Conservation (phyloP, 495 filamentous ascomycete species). For the Chaetomidium leptoderma region DNA sequence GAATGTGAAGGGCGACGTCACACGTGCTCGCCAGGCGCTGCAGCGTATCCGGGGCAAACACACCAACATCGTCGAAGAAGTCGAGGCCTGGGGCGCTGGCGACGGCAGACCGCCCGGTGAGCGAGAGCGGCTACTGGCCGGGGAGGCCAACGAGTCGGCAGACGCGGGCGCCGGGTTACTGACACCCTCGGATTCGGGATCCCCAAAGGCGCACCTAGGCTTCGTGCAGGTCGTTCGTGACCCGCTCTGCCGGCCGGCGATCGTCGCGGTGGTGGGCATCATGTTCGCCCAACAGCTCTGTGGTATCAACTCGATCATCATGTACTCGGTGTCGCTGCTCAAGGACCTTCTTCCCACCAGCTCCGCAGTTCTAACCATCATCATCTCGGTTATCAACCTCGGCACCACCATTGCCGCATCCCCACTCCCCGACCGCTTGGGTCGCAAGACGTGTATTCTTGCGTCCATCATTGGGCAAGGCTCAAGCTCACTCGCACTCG, state of each 20-base stretch:
- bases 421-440: slow-evolving; percentile 77
- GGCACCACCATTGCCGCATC: slow-evolving; percentile 74
- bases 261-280: slow-evolving; percentile 79
- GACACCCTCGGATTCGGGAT: slow-evolving; percentile 33
- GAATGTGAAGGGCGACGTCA: slow-evolving; percentile 54
- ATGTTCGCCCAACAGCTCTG: slow-evolving; percentile 92
- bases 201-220: slow-evolving; percentile 50
- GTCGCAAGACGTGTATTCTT: slow-evolving; percentile 78
- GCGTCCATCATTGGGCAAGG: slow-evolving; percentile 81
- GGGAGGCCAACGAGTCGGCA: slow-evolving; percentile 25
- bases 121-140: slow-evolving; percentile 45
- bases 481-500: slow-evolving; percentile 64
- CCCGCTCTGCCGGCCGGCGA: slow-evolving; percentile 65
- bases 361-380: slow-evolving; percentile 74
- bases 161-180: slow-evolving; percentile 40
- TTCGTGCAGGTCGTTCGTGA: slow-evolving; percentile 63
- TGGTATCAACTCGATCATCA: slow-evolving; percentile 94
- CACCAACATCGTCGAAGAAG: slow-evolving; percentile 69
- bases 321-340: slow-evolving; percentile 92
- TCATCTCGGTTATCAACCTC: slow-evolving; percentile 82
- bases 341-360: slow-evolving; percentile 68
- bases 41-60: slow-evolving; percentile 68
- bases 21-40: slow-evolving; percentile 59
- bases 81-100: slow-evolving; percentile 56
- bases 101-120: slow-evolving; percentile 35